Percentiles rank a stretch among this genome's conserved stretches.
Conservation (phyloP, 129 eudicot genomes). For the Smallanthus sonchifolius region DNA sequence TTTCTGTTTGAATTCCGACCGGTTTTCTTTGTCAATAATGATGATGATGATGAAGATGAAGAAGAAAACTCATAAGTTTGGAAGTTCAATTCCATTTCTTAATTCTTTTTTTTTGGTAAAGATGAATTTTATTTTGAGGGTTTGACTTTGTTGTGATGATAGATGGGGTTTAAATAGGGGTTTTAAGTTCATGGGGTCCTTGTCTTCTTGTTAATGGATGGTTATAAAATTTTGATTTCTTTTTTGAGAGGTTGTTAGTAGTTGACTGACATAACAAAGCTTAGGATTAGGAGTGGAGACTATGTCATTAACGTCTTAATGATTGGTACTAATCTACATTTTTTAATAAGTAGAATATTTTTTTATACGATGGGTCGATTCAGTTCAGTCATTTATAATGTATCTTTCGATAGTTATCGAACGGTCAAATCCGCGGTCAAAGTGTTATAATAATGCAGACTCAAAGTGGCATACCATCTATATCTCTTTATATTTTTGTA, state of each 20-base stretch:
- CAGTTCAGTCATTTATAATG: background rate
- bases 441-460: background rate
- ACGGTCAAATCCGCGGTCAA: background rate
- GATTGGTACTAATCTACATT: constrained; percentile 23
- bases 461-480: background rate
- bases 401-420: background rate
- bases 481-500: background rate
- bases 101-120: background rate
- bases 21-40: constrained; percentile 19
- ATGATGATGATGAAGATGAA: constrained; percentile 11
- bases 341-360: background rate
- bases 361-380: background rate
- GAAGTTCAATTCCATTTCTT: constrained; percentile 43
- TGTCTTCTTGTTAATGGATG: constrained; percentile 10
- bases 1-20: constrained; percentile 18
- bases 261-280: constrained; percentile 57
- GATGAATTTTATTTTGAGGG: constrained; percentile 4
- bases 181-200: constrained; percentile 23
- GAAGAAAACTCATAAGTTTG: constrained; percentile 32
- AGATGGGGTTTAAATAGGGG: constrained; percentile 28
- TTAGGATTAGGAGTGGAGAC: constrained; percentile 32
- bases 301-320: constrained; percentile 20
- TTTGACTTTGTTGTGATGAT: constrained; percentile 26
- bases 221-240: constrained; percentile 25
- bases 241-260: constrained; percentile 27